phyloP scores from a whole-genome alignment of 768 basidiomycete species.

The Kwoniella botswanensis region DNA sequence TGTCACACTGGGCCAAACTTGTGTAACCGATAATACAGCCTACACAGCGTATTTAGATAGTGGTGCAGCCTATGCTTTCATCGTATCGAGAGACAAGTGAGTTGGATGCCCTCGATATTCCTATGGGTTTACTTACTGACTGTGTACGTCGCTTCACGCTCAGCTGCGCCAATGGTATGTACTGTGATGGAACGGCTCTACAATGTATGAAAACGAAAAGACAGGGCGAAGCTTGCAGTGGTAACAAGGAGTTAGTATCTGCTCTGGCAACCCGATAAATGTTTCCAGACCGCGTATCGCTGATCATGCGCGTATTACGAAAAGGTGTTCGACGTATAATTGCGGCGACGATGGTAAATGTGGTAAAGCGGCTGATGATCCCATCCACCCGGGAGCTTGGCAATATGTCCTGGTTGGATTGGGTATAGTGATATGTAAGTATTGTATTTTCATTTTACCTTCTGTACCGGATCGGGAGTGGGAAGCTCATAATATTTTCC shows the following conservation, averaged over 20 bases:
- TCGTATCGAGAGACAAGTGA: constrained; percentile 70
- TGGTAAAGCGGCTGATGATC: constrained; percentile 66
- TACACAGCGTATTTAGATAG: constrained; percentile 71
- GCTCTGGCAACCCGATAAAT: not conserved
- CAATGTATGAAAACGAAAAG: constrained; percentile 68
- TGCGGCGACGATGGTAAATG: constrained; percentile 69
- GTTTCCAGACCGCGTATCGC: no score
- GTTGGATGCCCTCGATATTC: constrained; percentile 59
- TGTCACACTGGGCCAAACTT: constrained; percentile 67
- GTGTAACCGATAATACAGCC: constrained; percentile 76
- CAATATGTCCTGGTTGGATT: constrained; percentile 74
- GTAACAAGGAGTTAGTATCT: constrained; percentile 64
- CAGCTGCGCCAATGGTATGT: constrained; percentile 74
- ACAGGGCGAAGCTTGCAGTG: constrained; percentile 66
- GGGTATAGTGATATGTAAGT: constrained; percentile 74
- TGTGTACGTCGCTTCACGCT: not conserved
- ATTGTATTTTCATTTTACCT: not conserved
- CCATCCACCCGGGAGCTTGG: constrained; percentile 69
- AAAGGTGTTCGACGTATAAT: constrained; percentile 77
- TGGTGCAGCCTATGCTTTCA: constrained; percentile 70
- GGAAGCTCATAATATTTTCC: not conserved
- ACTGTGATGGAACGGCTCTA: constrained; percentile 70
- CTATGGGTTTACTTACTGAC: not conserved
- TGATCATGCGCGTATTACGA: not conserved
- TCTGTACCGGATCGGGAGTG: not conserved